Conservation (phyloP, 2,329 filamentous ascomycete genomes). For the Cadophora sp. region DNA sequence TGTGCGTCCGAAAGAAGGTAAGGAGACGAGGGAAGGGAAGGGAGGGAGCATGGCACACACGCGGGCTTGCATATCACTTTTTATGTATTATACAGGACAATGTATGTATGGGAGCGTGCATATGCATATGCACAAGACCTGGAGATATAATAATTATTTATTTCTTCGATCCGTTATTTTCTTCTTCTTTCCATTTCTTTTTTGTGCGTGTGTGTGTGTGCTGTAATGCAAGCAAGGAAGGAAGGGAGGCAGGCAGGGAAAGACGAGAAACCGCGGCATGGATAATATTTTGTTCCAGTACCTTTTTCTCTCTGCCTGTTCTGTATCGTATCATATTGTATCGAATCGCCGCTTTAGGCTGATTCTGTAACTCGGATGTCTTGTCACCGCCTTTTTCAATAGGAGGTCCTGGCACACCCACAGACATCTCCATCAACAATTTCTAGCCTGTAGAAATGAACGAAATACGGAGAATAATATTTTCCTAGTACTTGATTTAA, state of each 20-base stretch:
- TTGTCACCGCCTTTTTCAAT: slow-evolving; percentile 15
- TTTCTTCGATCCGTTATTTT: neutral
- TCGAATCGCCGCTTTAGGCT: slow-evolving; percentile 2
- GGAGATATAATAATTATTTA: neutral
- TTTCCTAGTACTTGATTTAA: neutral
- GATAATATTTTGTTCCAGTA: neutral
- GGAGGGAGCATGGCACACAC: neutral
- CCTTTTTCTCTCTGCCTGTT: neutral
- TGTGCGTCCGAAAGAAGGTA: neutral
- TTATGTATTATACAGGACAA: neutral
- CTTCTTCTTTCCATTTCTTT: neutral
- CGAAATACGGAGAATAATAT: neutral
- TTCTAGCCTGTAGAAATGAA: no score
- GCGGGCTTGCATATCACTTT: neutral
- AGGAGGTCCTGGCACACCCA: neutral
- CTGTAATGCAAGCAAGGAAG: no score
- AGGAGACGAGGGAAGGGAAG: no score
- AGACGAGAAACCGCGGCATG: neutral
- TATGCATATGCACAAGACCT: slow-evolving; percentile 16
- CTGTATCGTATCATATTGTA: neutral
- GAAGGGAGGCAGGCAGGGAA: neutral
- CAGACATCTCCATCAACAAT: no score
- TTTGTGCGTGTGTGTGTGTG: neutral
- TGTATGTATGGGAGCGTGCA: slow-evolving; percentile 9
- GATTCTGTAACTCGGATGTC: slow-evolving; percentile 8